Conservation (phyloP, 306 rosid genomes). For the Quercus rubra region DNA sequence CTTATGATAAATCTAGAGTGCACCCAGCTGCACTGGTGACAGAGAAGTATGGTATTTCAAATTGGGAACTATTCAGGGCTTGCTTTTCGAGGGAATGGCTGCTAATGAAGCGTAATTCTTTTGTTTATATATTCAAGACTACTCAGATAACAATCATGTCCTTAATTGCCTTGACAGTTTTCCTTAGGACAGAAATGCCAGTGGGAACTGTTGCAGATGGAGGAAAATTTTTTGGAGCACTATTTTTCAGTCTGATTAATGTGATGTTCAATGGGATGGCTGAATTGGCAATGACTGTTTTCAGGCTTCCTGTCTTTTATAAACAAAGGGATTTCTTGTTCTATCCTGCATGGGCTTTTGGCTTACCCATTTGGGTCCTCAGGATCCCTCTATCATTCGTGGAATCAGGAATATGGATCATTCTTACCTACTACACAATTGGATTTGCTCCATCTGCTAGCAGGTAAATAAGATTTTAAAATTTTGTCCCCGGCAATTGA, state of each 20-base stretch:
- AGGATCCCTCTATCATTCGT: conserved; percentile 66
- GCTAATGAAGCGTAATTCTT: conserved; percentile 60
- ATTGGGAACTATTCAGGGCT: conserved; percentile 65
- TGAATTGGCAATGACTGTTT: conserved; percentile 56
- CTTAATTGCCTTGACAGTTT: conserved; percentile 52
- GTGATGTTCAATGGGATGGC: conserved; percentile 85
- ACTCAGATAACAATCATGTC: conserved; percentile 56
- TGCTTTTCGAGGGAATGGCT: conserved; percentile 79
- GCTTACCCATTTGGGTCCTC: conserved; percentile 69
- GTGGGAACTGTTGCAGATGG: conserved; percentile 48
- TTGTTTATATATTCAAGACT: conserved; percentile 60
- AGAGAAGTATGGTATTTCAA: conserved; percentile 64
- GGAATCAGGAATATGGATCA: conserved; percentile 72
- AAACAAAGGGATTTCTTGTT: conserved; percentile 75
- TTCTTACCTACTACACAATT: conserved; percentile 67
- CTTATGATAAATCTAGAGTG: conserved; percentile 45
- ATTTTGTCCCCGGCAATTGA: neutral
- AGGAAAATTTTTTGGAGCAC: conserved; percentile 59
- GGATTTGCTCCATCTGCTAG: conserved; percentile 81
- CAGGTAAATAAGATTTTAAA: conserved; percentile 49
- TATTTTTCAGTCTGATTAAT: conserved; percentile 61
- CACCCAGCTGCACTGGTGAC: conserved; percentile 72
- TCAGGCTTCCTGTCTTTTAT: conserved; percentile 65
- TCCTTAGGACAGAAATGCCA: conserved; percentile 62
- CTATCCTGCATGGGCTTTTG: conserved; percentile 84